Evolutionary conservation across 345 rosid genomes (phyloP).

Genomic region (Salix exigua): DNA sequence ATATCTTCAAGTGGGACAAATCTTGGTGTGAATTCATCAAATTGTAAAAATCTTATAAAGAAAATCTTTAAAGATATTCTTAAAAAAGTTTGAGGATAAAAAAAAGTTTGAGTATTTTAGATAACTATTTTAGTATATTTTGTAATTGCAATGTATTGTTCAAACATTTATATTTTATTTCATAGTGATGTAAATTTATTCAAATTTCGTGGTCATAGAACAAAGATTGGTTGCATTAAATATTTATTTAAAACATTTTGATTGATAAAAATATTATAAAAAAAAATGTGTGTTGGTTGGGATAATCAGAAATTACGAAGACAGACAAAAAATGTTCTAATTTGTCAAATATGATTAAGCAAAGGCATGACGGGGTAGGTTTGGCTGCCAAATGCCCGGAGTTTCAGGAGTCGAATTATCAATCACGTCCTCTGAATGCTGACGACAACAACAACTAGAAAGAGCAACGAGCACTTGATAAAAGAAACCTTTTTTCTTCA

Average conservation of each 20-base stretch:
- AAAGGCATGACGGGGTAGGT: not conserved
- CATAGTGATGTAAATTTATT: too few species aligned
- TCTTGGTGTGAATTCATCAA: too few species aligned
- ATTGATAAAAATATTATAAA: not conserved
- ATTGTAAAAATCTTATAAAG: too few species aligned
- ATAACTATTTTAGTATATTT: too few species aligned
- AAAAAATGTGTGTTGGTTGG: not conserved
- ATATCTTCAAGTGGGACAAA: too few species aligned
- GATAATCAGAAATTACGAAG: not conserved
- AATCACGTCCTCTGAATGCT: not conserved
- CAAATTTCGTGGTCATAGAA: too few species aligned
- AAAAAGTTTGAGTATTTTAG: too few species aligned
- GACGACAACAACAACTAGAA: not conserved
- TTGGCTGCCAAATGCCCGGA: not conserved
- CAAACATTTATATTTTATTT: too few species aligned
- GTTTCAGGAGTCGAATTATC: not conserved
- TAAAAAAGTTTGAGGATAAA: too few species aligned
- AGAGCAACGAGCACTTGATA: not conserved
- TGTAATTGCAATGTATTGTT: too few species aligned
- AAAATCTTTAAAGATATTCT: too few species aligned
- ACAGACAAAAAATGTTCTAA: not conserved
- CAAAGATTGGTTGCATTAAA: not conserved
- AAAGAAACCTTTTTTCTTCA: not conserved
- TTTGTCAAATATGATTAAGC: not conserved
- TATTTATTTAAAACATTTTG: not conserved